These are phyloP conservation scores for Mycena leptocephala DNA, from an alignment of 768 basidiomycete species.

Conservation along the genomic window DNA sequence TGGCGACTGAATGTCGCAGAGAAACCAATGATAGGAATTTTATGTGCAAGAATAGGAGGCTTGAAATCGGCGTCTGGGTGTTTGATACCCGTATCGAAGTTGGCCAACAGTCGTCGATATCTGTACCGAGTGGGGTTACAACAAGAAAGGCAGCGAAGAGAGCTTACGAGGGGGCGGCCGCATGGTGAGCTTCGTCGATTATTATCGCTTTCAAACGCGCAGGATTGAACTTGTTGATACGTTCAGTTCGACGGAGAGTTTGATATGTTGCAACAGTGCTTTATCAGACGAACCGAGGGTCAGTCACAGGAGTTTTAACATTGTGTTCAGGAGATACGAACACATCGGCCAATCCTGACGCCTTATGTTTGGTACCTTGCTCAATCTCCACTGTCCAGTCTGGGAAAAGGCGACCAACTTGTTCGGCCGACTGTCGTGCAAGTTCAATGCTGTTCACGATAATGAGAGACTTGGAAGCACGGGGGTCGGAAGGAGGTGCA, in stretches of 20 bases:
- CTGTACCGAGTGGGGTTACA: slow-evolving; percentile 47
- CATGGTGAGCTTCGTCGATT: slow-evolving; percentile 96
- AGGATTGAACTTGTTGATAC: slow-evolving; percentile 86
- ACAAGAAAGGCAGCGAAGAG: not conserved
- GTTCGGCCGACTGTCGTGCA: slow-evolving; percentile 87
- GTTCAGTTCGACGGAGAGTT: slow-evolving; percentile 76
- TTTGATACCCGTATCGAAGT: slow-evolving; percentile 81
- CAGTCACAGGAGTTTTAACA: not conserved
- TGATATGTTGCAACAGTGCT: slow-evolving; percentile 95
- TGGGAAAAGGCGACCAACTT: slow-evolving; percentile 78
- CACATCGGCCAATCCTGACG: slow-evolving; percentile 90
- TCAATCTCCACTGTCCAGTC: slow-evolving; percentile 92
- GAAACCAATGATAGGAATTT: slow-evolving; percentile 92
- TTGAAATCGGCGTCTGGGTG: slow-evolving; percentile 63
- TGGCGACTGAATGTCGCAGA: slow-evolving; percentile 96
- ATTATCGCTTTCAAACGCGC: slow-evolving; percentile 80
- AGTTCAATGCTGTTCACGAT: slow-evolving; percentile 94
- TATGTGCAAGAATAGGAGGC: slow-evolving; percentile 58
- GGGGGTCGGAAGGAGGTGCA: slow-evolving; percentile 57
- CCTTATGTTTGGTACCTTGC: slow-evolving; percentile 83
- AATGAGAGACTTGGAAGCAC: slow-evolving; percentile 77
- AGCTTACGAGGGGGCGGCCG: slow-evolving; percentile 90
- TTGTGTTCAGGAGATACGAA: slow-evolving; percentile 55
- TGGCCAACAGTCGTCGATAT: slow-evolving; percentile 88
- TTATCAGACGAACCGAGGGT: not conserved